These are phyloP conservation scores for Phytophthora syringae DNA, from an alignment of 352 stramenopile species.

Conservation along the genomic window DNA sequence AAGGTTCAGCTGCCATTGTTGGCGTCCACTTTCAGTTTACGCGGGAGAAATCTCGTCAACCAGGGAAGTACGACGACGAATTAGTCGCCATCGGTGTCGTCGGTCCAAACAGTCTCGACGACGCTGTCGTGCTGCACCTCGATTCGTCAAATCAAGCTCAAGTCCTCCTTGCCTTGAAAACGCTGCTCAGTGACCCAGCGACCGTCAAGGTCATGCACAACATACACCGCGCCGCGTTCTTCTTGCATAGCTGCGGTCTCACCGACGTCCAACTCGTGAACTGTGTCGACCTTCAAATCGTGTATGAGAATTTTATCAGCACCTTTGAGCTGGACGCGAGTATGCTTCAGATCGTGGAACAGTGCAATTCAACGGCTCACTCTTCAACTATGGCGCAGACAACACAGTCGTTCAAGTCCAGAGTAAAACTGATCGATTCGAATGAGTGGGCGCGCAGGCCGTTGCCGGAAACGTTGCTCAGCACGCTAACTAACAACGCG, in stretches of 20 bases:
- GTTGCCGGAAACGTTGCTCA: not conserved
- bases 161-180: not conserved
- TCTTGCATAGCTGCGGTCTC: not conserved
- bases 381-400: not conserved
- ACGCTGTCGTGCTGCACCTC: not conserved
- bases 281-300: conserved; percentile 30
- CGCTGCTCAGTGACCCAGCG: not conserved
- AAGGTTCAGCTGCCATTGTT: not conserved
- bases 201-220: conserved; percentile 26
- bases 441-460: not conserved
- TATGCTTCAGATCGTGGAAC: conserved; percentile 3
- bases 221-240: conserved; percentile 13
- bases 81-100: conserved; percentile 1
- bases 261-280: no score
- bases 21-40: conserved; percentile 15
- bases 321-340: conserved; percentile 6
- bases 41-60: not conserved
- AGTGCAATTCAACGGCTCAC: not conserved
- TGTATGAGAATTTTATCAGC: conserved; percentile 26
- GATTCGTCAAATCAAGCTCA: no score
- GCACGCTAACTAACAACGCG: not conserved
- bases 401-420: conserved; percentile 9
- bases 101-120: not conserved
- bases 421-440: not conserved
- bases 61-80: not conserved